Evolutionary conservation across 2,329 filamentous ascomycete species (phyloP), one percentile per base, ranked within the genome.

Genomic region (Celoporthe dispersa): DNA sequence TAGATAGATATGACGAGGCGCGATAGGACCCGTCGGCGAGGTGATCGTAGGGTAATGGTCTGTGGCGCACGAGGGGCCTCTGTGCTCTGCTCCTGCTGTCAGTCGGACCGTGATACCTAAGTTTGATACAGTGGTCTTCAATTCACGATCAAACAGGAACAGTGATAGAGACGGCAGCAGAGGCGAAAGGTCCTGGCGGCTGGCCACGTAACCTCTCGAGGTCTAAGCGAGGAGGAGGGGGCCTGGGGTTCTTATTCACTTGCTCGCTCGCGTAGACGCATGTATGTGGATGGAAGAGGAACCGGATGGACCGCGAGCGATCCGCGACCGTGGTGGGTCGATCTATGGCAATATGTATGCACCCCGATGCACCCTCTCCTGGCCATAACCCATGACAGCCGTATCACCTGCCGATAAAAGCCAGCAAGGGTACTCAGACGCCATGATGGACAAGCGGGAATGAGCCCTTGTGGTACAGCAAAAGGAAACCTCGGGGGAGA

Each of bases 401-500:
- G 51, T 19, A 31, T 61, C 44, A 57, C 59, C 53, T 68, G 66
- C 69, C 69, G 69, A 70, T 57, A 57, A 44, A 44, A 63, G 25
- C 44, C 19, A 41, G 69, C 57, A 57, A 66, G 51, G 51, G 37
- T 66, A 3, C 41, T 33, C 22, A 37, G 55, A 48, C 39, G 68
- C 55, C 63, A 68, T 68, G 28, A 65, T 61, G 35, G 25, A 48
- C 19, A 14, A 37, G 28, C 2, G 31, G 57, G 14, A 37, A 25
- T 12, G 31, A 14, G 57, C 33, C 57, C 9, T 48, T 31, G 57
- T 60, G 33, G 22, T 14, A 60, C 57, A 37, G 3, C 2, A 60
- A n/a, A 3, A 37, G n/a, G 14, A n/a, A 35, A 48, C 44, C 14
- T 33, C 33, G 19, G 48, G 6, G 44, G 37, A 33, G 28, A 33